Evolutionary conservation across 1,284 basidiomycete genomes (phyloP).

Genomic region (Rhodotorula sp.): DNA sequence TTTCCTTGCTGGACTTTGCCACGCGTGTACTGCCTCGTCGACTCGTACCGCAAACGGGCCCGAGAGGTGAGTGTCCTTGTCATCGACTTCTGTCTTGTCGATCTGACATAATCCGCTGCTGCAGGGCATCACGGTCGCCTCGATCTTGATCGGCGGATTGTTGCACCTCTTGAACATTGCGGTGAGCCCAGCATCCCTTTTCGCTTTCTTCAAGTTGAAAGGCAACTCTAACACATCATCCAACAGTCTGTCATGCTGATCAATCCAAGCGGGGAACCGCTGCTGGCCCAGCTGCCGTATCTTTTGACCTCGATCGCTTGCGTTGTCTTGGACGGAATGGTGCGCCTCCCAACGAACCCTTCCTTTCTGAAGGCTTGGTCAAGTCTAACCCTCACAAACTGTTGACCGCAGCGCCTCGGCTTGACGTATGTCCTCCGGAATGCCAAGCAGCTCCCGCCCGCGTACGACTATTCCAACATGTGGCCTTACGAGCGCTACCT

Average conservation of each 20-base stretch:
- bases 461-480: neutral
- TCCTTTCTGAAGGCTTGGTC: neutral
- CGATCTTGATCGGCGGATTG: neutral
- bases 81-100: too few species aligned
- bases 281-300: conserved; percentile 7
- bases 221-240: too few species aligned
- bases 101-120: too few species aligned
- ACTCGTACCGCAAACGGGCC: neutral
- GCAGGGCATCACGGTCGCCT: conserved; percentile 3
- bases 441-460: neutral
- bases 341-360: neutral
- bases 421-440: neutral
- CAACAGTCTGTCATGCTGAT: conserved; percentile 5
- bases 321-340: conserved; percentile 1
- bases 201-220: neutral
- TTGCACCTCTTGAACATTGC: neutral
- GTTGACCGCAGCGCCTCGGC: neutral
- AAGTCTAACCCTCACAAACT: too few species aligned
- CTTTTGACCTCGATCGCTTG: neutral
- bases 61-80: neutral
- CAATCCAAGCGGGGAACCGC: neutral
- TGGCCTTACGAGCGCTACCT: neutral
- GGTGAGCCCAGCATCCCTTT: neutral
- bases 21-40: neutral
- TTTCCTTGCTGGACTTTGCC: neutral